These are phyloP conservation scores for Phytophthora cajani DNA, from an alignment of 352 stramenopile species.

Conservation along the genomic window DNA sequence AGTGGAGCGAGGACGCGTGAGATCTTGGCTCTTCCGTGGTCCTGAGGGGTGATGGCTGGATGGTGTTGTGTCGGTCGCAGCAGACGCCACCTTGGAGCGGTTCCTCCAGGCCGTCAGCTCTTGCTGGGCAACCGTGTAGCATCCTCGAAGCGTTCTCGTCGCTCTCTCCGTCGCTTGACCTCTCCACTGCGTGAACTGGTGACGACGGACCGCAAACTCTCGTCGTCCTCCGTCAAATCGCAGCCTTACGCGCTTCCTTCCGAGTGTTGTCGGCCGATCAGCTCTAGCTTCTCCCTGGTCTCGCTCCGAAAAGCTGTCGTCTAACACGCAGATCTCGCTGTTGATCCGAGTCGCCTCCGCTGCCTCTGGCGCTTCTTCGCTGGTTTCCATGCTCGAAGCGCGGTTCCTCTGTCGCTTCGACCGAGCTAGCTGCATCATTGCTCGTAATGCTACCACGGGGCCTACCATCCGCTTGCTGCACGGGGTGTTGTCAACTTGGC, in stretches of 20 bases:
- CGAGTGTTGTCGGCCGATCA: not conserved
- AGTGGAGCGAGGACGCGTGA: constrained; percentile 1
- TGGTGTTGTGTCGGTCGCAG: not conserved
- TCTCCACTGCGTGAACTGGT: constrained; percentile 27
- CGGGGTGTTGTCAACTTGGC: not conserved
- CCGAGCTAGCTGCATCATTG: not conserved
- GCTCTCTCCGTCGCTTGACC: constrained; percentile 9
- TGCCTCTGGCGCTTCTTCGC: not conserved
- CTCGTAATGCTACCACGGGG: not conserved
- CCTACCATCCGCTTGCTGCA: constrained; percentile 6
- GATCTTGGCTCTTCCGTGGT: not conserved
- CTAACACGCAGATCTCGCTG: constrained; percentile 7
- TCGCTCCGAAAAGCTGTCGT: constrained; percentile 18
- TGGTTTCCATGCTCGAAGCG: too few species aligned
- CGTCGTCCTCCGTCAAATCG: constrained; percentile 7
- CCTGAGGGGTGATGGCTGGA: not conserved
- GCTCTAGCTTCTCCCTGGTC: not conserved
- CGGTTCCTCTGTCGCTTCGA: too few species aligned
- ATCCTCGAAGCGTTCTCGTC: constrained; percentile 20
- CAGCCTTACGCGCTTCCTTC: not conserved
- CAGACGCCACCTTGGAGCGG: constrained; percentile 2
- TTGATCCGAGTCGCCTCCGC: not conserved
- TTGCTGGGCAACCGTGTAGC: constrained; percentile 22
- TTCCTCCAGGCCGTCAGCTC: constrained; percentile 22
- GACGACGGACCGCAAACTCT: constrained; percentile 14